Evolutionary conservation across 345 rosid species (phyloP), one percentile per base, ranked within the genome.

Genomic region (Salix brachista): DNA sequence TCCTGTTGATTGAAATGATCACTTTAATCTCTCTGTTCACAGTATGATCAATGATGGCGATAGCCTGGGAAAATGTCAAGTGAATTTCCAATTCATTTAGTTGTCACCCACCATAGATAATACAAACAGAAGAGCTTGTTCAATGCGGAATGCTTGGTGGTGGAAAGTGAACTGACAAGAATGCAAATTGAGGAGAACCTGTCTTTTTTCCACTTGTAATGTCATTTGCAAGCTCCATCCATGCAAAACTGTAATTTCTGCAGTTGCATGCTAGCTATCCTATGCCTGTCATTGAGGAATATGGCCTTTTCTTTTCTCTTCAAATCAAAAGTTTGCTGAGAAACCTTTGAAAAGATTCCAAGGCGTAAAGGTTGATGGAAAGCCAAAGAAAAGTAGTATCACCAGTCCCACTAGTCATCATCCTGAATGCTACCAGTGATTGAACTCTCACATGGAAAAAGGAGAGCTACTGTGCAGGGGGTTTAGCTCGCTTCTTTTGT

Each of bases 401-500:
- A 67, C 61, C 8, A 36, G 18, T 42, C 67, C 78, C 69, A 46
- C 65, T 23, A 70, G 67, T 65, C 41, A 68, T 66, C 58, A 60
- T 66, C 65, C 64, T 6, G 50, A 62, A 48, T 71, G 37, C 72
- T 68, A 66, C 75, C 8, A 32, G 12, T 70, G 72, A 25, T 44
- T 72, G 60, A 72, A 69, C 72, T 54, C 71, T 65, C 77, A 72
- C 74, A 32, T 75, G 75, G 80, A 58, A 30, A 79, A 69, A 64
- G 62, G 62, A 48, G 50, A 61, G 52, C 26, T 18, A 11, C 13
- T 72, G 25, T 46, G 50, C 50, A 12, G 50, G 62, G 62, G 25
- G 28, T n/a, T 58, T 9, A n/a, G 62, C 28, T 6, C 18, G 56
- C n/a, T 34, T 34, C 36, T 34, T 4, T 34, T 34, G 5, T 34